phyloP scores from a whole-genome alignment of 1,139 yeast species.

The Lodderomyces oxycetoniae region DNA sequence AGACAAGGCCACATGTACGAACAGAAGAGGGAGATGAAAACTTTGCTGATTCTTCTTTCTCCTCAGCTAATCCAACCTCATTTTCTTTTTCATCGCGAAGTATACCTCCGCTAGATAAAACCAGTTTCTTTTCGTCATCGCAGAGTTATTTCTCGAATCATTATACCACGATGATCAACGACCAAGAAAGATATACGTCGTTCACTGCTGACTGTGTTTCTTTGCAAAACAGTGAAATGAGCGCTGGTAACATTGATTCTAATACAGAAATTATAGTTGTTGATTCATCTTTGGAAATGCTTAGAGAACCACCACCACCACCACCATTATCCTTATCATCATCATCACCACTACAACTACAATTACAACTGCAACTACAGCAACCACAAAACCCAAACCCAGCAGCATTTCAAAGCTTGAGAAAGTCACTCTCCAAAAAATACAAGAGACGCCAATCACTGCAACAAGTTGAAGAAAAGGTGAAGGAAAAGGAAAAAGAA shows the following conservation, averaged over 20 bases:
- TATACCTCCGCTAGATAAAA: constrained; percentile 1
- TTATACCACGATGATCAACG: constrained; percentile 4
- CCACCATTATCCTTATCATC: not conserved
- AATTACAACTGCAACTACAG: not conserved
- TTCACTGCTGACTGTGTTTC: constrained; percentile 39
- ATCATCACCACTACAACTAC: no score
- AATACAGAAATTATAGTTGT: constrained; percentile 5
- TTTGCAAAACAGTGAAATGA: constrained; percentile 40
- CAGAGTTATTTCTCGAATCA: constrained; percentile 4
- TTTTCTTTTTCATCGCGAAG: no score
- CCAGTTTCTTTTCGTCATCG: constrained; percentile 4
- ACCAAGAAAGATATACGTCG: constrained; percentile 22
- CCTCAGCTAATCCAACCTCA: no score
- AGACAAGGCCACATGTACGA: no score
- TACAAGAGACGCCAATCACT: not conserved
- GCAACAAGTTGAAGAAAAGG: constrained; percentile 2
- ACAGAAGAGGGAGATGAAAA: no score
- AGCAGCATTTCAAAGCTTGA: not conserved
- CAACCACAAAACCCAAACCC: not conserved
- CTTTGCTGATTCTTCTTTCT: no score
- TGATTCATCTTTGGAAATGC: not conserved
- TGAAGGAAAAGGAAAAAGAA: not conserved
- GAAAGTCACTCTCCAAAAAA: not conserved
- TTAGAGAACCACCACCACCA: not conserved
- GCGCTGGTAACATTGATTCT: constrained; percentile 17